These are phyloP conservation scores for Apiospora koreana DNA, from an alignment of 2,329 filamentous ascomycete genomes.

Conservation along the genomic window DNA sequence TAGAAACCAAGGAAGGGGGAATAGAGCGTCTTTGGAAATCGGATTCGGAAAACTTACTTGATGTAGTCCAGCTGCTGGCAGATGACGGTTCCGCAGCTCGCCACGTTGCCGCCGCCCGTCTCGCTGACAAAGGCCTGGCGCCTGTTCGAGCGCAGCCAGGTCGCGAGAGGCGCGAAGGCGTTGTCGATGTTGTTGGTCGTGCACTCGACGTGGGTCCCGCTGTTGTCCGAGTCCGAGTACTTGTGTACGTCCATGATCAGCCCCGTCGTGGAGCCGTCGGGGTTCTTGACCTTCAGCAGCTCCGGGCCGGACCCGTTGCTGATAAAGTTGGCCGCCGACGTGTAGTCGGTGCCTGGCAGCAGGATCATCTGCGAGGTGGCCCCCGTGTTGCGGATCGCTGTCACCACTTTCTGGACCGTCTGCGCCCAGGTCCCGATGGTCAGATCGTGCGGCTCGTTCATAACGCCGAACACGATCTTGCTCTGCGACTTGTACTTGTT, in stretches of 20 bases:
- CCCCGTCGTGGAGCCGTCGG: slow-evolving; percentile 50
- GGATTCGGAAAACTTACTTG: slow-evolving; percentile 17
- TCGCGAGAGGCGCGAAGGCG: slow-evolving; percentile 34
- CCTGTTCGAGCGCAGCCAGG: slow-evolving; percentile 33
- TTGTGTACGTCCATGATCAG: slow-evolving; percentile 62
- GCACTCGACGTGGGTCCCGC: slow-evolving; percentile 53
- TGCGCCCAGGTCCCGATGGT: slow-evolving; percentile 55
- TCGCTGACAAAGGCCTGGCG: slow-evolving; percentile 37
- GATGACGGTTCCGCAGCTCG: slow-evolving; percentile 32
- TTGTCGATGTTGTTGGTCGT: slow-evolving; percentile 41
- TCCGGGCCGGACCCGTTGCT: slow-evolving; percentile 49
- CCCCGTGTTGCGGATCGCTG: slow-evolving; percentile 63
- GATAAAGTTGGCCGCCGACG: slow-evolving; percentile 48
- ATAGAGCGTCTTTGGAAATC: too few relatives aligned
- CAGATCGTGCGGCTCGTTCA: slow-evolving; percentile 69
- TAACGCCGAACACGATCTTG: slow-evolving; percentile 63
- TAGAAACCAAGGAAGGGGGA: not conserved
- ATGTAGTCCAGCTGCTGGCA: slow-evolving; percentile 34
- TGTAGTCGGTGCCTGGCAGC: slow-evolving; percentile 63
- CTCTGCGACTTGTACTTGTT: slow-evolving; percentile 55
- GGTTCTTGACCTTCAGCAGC: slow-evolving; percentile 56
- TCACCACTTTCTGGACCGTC: slow-evolving; percentile 62
- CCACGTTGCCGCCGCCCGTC: slow-evolving; percentile 38
- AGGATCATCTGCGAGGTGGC: slow-evolving; percentile 59
- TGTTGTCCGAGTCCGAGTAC: slow-evolving; percentile 60